Percentiles rank a stretch among this genome's conserved stretches.
phyloP scores from a whole-genome alignment of 2,329 filamentous ascomycete genomes.

The Ilyonectria mors-panacis region DNA sequence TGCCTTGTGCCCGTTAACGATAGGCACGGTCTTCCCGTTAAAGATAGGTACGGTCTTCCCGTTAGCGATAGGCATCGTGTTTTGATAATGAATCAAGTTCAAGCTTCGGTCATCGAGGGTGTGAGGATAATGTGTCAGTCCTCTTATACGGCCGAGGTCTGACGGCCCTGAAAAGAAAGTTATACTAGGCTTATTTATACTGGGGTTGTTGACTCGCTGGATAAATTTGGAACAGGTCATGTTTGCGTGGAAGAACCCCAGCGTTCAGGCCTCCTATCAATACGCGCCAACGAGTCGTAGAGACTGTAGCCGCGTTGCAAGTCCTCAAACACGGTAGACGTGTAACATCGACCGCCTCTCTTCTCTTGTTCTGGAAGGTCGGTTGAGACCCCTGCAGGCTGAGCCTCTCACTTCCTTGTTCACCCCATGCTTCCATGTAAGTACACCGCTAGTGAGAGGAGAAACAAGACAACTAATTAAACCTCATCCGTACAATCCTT shows the following conservation, averaged over 20 bases:
- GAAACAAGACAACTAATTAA: conserved; percentile 2
- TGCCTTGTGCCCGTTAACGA: conserved; percentile 27
- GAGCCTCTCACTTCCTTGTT: conserved; percentile 4
- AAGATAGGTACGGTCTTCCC: not conserved
- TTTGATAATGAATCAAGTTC: conserved; percentile 17
- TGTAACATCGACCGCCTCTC: not conserved
- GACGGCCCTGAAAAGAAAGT: not conserved
- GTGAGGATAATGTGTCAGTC: conserved; percentile 15
- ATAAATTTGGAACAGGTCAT: conserved; percentile 1
- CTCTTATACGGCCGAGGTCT: not conserved
- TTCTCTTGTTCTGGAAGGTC: conserved; percentile 29
- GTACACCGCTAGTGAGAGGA: conserved; percentile 16
- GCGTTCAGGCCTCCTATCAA: not conserved
- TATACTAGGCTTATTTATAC: conserved; percentile 23
- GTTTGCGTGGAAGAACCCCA: conserved; percentile 3
- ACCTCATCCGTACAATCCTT: not conserved
- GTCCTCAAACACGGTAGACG: conserved; percentile 4
- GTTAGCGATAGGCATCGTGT: conserved; percentile 15
- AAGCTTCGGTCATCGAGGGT: conserved; percentile 1
- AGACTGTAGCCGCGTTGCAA: conserved; percentile 1
- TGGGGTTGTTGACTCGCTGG: not conserved
- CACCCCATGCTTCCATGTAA: not conserved
- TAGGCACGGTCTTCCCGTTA: conserved; percentile 4
- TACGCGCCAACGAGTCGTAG: not conserved
- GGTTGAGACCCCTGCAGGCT: not conserved